phyloP scores from a whole-genome alignment of 164 flowering plant genomes.

The Magnolia officinalis region DNA sequence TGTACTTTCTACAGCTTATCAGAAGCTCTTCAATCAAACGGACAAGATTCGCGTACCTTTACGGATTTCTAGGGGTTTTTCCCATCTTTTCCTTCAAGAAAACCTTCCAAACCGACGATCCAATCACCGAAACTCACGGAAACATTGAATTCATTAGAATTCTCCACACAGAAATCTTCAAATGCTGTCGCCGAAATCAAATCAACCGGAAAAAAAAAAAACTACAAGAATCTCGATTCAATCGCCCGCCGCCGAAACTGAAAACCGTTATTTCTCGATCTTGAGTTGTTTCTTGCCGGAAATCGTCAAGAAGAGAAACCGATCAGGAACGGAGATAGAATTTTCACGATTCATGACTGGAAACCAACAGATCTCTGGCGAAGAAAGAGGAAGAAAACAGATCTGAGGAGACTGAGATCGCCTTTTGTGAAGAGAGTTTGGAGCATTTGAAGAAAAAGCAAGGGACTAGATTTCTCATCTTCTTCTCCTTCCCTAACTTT shows the following conservation, averaged over 20 bases:
- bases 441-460: not conserved
- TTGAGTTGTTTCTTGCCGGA: not conserved
- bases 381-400: not conserved
- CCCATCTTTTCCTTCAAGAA: not conserved
- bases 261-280: constrained; percentile 3
- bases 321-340: not conserved
- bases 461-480: not conserved
- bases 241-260: not conserved
- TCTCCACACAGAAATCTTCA: not conserved
- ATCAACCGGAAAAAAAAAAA: not conserved
- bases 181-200: not conserved
- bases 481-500: not conserved
- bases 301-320: not conserved
- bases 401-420: not conserved
- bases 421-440: not conserved
- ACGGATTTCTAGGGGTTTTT: not conserved
- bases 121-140: not conserved
- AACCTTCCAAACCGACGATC: not conserved
- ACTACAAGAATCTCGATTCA: not conserved
- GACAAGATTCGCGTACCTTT: constrained; percentile 6
- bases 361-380: constrained; percentile 6
- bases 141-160: too few species aligned
- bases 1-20: not conserved
- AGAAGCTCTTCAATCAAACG: not conserved
- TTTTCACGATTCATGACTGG: constrained; percentile 5